Evolutionary conservation across 1,284 basidiomycete genomes (phyloP).

Genomic region (Wolfiporia cocos): DNA sequence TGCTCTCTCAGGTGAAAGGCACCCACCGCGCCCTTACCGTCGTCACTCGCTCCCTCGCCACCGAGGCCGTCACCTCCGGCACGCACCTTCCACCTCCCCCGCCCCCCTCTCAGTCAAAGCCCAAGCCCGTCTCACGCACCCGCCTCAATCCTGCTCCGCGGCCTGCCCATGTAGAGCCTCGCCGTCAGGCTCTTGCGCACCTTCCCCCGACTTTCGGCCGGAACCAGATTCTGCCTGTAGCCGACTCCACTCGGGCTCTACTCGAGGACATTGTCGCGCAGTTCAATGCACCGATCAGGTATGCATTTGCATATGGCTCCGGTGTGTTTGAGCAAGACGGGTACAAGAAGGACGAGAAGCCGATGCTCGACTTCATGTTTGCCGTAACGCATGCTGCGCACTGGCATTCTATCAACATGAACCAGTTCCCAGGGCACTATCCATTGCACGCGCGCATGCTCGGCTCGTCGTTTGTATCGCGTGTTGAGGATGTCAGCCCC

Average conservation of each 20-base stretch:
- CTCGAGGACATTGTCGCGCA: constrained; percentile 69
- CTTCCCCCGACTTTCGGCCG: constrained; percentile 73
- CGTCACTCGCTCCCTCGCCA: constrained; percentile 40
- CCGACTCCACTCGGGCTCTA: constrained; percentile 71
- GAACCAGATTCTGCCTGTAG: constrained; percentile 75
- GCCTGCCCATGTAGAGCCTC: constrained; percentile 33
- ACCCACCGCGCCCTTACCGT: constrained; percentile 13
- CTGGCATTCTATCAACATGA: constrained; percentile 95
- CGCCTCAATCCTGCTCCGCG: constrained; percentile 48
- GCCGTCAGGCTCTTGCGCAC: constrained; percentile 38
- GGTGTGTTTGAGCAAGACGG: constrained; percentile 89
- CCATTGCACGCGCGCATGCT: constrained; percentile 78
- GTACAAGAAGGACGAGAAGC: constrained; percentile 46
- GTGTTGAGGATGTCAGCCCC: constrained; percentile 76
- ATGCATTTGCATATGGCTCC: constrained; percentile 93
- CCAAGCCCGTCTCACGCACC: constrained; percentile 25
- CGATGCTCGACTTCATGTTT: constrained; percentile 95
- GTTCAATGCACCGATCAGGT: constrained; percentile 84
- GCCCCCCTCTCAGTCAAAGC: constrained; percentile 26
- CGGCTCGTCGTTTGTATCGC: constrained; percentile 73
- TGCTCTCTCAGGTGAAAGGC: constrained; percentile 17
- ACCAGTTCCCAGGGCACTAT: constrained; percentile 87
- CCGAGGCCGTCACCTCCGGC: constrained; percentile 36
- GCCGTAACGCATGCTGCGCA: constrained; percentile 88
- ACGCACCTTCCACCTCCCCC: constrained; percentile 26